These are phyloP conservation scores for Geoglossum glabrum DNA, from an alignment of 495 filamentous ascomycete genomes.

Conservation along the genomic window DNA sequence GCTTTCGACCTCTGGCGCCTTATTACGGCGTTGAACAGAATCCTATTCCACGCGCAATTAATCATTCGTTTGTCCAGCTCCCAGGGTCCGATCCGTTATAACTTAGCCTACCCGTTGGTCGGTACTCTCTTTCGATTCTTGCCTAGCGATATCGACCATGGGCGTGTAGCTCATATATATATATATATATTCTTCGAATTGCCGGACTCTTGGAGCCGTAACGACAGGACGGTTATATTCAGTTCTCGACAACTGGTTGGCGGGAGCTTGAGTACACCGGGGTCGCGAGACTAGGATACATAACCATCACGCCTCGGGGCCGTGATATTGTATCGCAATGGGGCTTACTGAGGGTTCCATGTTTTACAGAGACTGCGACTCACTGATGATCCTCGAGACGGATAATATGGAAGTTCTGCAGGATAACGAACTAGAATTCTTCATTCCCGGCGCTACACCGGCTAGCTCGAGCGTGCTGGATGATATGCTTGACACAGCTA, in stretches of 20 bases:
- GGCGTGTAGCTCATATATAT: too few relatives aligned
- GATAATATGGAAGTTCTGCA: conserved; percentile 15
- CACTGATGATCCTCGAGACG: conserved; percentile 15
- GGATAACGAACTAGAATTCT: conserved; percentile 24
- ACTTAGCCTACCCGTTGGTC: not conserved
- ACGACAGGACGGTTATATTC: too few relatives aligned
- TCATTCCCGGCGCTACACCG: conserved; percentile 10
- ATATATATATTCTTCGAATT: too few relatives aligned
- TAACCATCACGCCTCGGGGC: not conserved
- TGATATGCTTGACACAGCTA: conserved; percentile 1
- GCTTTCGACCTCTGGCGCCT: not conserved
- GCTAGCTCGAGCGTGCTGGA: conserved; percentile 10
- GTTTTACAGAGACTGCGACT: not conserved
- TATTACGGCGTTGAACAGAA: not conserved
- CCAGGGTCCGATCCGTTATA: not conserved
- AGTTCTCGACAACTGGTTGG: not conserved
- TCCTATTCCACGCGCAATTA: not conserved
- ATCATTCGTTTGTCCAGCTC: not conserved
- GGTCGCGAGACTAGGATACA: not conserved
- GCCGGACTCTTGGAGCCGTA: too few relatives aligned
- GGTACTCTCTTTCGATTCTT: not conserved
- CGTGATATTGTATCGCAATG: not conserved
- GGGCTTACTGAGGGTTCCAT: not conserved
- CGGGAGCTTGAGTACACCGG: not conserved
- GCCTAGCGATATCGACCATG: too few relatives aligned